Percentiles rank a stretch among this genome's conserved stretches.
Conservation (phyloP, 2,329 filamentous ascomycete genomes). For the Aureobasidium namibiae region DNA sequence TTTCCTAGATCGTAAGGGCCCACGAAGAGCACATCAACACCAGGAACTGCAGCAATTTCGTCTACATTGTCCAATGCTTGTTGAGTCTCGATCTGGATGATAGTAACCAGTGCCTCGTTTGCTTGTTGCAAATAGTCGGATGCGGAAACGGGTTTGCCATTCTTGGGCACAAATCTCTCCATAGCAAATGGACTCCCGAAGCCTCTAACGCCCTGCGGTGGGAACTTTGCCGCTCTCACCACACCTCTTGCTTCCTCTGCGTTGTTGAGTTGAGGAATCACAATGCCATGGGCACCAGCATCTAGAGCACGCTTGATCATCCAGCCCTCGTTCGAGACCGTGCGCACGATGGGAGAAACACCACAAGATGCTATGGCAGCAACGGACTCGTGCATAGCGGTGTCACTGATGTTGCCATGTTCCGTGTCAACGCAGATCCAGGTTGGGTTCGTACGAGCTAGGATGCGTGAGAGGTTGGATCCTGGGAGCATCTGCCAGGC, state of each 20-base stretch:
- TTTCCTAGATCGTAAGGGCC: constrained; percentile 51
- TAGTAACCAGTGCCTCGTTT: constrained; percentile 45
- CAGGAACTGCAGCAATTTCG: constrained; percentile 44
- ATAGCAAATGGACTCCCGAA: constrained; percentile 48
- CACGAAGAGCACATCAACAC: constrained; percentile 46
- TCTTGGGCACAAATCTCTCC: constrained; percentile 23
- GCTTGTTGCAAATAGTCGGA: constrained; percentile 46
- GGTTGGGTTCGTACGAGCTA: constrained; percentile 45
- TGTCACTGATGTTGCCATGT: constrained; percentile 48
- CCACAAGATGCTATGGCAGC: constrained; percentile 39
- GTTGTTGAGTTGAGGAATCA: constrained; percentile 46
- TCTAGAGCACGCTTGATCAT: constrained; percentile 56
- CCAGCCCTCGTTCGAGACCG: constrained; percentile 51
- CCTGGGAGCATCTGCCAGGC: constrained; percentile 52
- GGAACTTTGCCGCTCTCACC: constrained; percentile 48
- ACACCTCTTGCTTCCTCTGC: constrained; percentile 45
- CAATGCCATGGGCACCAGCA: constrained; percentile 50
- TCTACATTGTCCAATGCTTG: constrained; percentile 34
- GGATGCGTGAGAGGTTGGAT: constrained; percentile 44
- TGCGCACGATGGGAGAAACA: constrained; percentile 37
- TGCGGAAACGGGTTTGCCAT: constrained; percentile 22
- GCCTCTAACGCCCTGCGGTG: constrained; percentile 45
- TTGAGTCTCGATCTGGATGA: constrained; percentile 40
- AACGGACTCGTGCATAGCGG: constrained; percentile 48
- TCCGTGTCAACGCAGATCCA: constrained; percentile 49